A percentile compares a stretch with the other conserved stretches of the same genome.
Conservation (phyloP, 169 alveolate genomes). For the Plasmodium vinckei region DNA sequence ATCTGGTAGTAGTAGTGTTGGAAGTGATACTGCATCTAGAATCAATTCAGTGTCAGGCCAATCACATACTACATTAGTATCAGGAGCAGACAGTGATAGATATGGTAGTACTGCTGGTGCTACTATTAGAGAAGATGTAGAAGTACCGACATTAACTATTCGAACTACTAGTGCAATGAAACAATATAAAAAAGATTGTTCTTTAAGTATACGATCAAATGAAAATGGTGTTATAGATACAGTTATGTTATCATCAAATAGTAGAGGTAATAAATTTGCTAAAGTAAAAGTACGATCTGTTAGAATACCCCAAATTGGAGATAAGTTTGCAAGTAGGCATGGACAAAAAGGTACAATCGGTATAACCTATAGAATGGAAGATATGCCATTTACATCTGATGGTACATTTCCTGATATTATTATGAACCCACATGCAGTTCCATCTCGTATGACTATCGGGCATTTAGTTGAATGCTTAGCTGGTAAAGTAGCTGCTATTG, state of each 20-base stretch:
- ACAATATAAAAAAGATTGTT: slow-evolving; percentile 91
- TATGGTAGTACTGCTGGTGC: slow-evolving; percentile 6
- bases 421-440: slow-evolving; percentile 99
- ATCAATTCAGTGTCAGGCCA: slow-evolving; percentile 26
- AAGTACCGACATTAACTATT: slow-evolving; percentile 63
- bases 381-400: slow-evolving; percentile 97
- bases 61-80: slow-evolving; percentile 28
- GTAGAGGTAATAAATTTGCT: slow-evolving; percentile 96
- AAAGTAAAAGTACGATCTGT: slow-evolving; percentile 97
- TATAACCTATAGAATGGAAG: slow-evolving; percentile 98
- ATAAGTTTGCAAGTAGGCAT: slow-evolving; percentile 99
- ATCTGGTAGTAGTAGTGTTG: not conserved
- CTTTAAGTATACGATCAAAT: slow-evolving; percentile 93
- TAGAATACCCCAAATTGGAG: slow-evolving; percentile 99
- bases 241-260: slow-evolving; percentile 97
- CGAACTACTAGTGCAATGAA: slow-evolving; percentile 45
- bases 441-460: slow-evolving; percentile 99
- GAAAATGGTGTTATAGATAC: slow-evolving; percentile 96
- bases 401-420: slow-evolving; percentile 99
- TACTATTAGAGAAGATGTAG: slow-evolving; percentile 72
- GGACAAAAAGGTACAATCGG: slow-evolving; percentile 99
- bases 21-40: slow-evolving; percentile 11
- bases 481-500: slow-evolving; percentile 97
- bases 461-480: slow-evolving; percentile 99
- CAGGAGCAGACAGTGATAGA: slow-evolving; percentile 10